Percentiles rank a stretch among this genome's conserved stretches.
Evolutionary conservation across 2,329 filamentous ascomycete species (phyloP).

Genomic region (Venturia aucupariae): DNA sequence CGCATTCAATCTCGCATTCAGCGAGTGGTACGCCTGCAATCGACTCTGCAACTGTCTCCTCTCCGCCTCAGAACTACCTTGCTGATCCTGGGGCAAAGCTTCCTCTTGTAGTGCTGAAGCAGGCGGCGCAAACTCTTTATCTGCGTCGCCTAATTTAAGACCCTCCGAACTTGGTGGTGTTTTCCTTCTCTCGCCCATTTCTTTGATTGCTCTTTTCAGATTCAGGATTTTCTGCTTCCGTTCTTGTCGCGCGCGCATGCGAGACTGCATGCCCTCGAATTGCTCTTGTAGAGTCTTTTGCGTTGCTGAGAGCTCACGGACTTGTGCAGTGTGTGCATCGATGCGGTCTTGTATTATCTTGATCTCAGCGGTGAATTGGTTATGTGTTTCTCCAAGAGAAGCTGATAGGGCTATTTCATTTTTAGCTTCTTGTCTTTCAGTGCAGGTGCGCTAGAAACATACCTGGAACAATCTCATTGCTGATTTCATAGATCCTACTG

Average conservation of each 20-base stretch:
- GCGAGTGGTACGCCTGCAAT: conserved; percentile 58
- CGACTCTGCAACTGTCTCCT: conserved; percentile 47
- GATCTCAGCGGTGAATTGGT: conserved; percentile 71
- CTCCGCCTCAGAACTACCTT: not conserved
- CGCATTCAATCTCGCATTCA: conserved; percentile 58
- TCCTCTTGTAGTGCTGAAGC: not conserved
- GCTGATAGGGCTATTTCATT: conserved; percentile 60
- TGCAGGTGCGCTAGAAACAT: conserved; percentile 33
- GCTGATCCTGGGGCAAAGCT: not conserved
- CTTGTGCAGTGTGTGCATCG: conserved; percentile 69
- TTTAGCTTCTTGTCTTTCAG: not conserved
- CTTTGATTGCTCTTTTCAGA: conserved; percentile 61
- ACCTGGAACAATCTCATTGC: conserved; percentile 72
- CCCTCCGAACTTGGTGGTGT: not conserved
- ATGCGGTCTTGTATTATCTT: conserved; percentile 76
- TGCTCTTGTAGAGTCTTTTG: conserved; percentile 68
- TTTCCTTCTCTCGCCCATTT: conserved; percentile 47
- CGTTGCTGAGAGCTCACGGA: conserved; percentile 70
- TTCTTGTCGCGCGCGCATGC: conserved; percentile 54
- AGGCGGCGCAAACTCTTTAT: conserved; percentile 20
- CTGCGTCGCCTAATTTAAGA: conserved; percentile 29
- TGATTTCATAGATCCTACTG: conserved; percentile 57
- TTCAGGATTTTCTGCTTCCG: conserved; percentile 66
- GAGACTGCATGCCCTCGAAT: conserved; percentile 60
- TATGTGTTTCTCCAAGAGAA: conserved; percentile 68